A percentile compares a stretch with the other conserved stretches of the same genome.
Evolutionary conservation across 306 rosid species (phyloP).

Genomic region (Lathyrus tuberosus): DNA sequence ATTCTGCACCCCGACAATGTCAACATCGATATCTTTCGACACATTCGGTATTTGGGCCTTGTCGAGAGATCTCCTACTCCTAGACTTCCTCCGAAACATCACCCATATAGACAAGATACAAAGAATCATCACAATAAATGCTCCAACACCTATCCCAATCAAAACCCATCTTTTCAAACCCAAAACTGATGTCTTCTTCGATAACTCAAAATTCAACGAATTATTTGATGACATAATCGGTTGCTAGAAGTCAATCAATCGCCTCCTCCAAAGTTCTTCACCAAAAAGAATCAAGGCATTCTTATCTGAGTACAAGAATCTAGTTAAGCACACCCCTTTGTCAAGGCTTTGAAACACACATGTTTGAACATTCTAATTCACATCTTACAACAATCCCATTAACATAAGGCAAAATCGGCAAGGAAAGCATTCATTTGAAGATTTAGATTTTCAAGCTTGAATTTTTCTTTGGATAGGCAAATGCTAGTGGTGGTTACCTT

Average conservation of each 20-base stretch:
- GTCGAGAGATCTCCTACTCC: conserved; percentile 67
- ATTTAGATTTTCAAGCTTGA: conserved; percentile 30
- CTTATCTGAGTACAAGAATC: conserved; percentile 51
- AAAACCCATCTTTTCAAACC: conserved; percentile 87
- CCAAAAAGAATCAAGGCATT: conserved; percentile 50
- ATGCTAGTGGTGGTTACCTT: not conserved
- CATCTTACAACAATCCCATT: not conserved
- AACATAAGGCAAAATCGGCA: not conserved
- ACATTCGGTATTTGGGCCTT: conserved; percentile 81
- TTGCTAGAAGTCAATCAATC: conserved; percentile 43
- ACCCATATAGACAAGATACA: conserved; percentile 80
- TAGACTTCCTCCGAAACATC: conserved; percentile 75
- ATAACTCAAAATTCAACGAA: conserved; percentile 68
- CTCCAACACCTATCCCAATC: conserved; percentile 83
- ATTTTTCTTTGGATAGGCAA: not conserved
- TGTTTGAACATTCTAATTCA: not conserved
- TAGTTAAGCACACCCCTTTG: conserved; percentile 36
- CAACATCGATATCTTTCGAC: conserved; percentile 85
- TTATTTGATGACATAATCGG: conserved; percentile 58
- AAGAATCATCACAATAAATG: conserved; percentile 75
- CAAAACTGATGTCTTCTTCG: conserved; percentile 69
- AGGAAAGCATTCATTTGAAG: not conserved
- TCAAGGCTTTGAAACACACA: not conserved
- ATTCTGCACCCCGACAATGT: conserved; percentile 67
- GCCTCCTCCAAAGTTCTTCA: conserved; percentile 39